Conservation (phyloP, 495 filamentous ascomycete genomes). For the Penicillium chermesinum region DNA sequence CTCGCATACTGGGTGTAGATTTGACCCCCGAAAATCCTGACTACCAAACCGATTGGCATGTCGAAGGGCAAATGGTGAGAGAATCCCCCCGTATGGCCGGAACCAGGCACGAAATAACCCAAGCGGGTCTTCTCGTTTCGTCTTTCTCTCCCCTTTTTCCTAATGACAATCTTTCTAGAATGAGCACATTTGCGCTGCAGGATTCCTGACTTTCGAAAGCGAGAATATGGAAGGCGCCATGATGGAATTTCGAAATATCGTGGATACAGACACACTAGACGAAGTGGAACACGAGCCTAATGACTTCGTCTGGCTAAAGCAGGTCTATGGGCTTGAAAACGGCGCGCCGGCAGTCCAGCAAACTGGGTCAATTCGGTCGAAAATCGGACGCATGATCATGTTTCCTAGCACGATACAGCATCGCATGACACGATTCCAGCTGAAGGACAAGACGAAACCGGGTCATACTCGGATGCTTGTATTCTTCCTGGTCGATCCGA, state of each 20-base stretch:
- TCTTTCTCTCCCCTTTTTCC: no score
- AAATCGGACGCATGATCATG: slow-evolving; percentile 21
- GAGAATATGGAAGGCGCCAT: slow-evolving; percentile 21
- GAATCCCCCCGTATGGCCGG: not conserved
- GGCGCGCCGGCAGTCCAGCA: slow-evolving; percentile 29
- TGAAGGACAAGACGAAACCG: slow-evolving; percentile 44
- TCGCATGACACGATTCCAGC: slow-evolving; percentile 35
- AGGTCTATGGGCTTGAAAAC: slow-evolving; percentile 32
- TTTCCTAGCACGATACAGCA: slow-evolving; percentile 46
- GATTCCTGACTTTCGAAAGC: slow-evolving; percentile 17
- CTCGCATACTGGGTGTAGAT: slow-evolving; percentile 32
- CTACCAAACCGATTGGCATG: slow-evolving; percentile 34
- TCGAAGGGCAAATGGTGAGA: slow-evolving; percentile 36
- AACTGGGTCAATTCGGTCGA: slow-evolving; percentile 20
- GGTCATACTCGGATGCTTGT: slow-evolving; percentile 44
- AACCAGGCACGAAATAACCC: not conserved
- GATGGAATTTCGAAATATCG: slow-evolving; percentile 28
- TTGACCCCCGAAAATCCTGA: slow-evolving; percentile 28
- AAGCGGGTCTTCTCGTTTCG: not conserved
- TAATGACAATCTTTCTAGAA: no score
- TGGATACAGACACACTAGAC: slow-evolving; percentile 19
- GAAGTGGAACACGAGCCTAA: slow-evolving; percentile 28
- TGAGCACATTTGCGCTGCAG: slow-evolving; percentile 37
- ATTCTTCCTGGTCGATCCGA: slow-evolving; percentile 53
- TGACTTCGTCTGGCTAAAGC: slow-evolving; percentile 25